Base-by-base conservation (phyloP, 495 filamentous ascomycete species). In the Ramalina intermedia region DNA sequence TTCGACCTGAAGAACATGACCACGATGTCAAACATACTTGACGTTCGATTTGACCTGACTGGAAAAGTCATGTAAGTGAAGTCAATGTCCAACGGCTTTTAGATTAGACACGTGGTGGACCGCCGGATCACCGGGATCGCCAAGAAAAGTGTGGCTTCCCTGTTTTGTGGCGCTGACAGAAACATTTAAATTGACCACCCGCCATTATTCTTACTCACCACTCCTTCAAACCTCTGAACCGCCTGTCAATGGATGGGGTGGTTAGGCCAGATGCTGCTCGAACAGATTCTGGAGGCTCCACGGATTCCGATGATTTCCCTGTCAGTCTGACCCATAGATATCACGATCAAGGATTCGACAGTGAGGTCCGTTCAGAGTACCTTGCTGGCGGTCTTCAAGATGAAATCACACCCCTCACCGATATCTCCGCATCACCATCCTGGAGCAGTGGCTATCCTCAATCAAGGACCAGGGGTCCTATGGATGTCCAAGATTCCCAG, bases 261-360 rank as follows among this genome's bases (percentile, higher is more conserved):
- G 18, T 47, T 3, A 27, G 76, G 42, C 69, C 78, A 43, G 72
- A 71, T 36, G 13, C 47, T 58, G 46, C 64, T 62, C 59, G 71
- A 63, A 54, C 76, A 59, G 82, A 84, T 58, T 83, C 79, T 21
- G 80, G 78, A 37, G 76, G 70, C 50, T 81, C 79, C 27, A 74
- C 68, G 37, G 79, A 77, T 5, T 83, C 80, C 18, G 76, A 76
- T 50, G 80, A 83, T 37, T 74, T 63, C 51, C 53, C 49, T 8
- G 63, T 52, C 35, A 65, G 70, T 45, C 62, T 67, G 52, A 61
- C 63, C 58, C 53, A 69, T 54, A 62, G 63, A 18, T 68, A 73
- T 48, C 67, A 69, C 29, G 63, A 65, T 23, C 64, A 70, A 39
- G 50, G 53, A 44, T 62, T 62, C 48, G 67, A 72, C 29, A 48